phyloP scores from a whole-genome alignment of 129 eudicot genomes.

The Saussurea involucrata region DNA sequence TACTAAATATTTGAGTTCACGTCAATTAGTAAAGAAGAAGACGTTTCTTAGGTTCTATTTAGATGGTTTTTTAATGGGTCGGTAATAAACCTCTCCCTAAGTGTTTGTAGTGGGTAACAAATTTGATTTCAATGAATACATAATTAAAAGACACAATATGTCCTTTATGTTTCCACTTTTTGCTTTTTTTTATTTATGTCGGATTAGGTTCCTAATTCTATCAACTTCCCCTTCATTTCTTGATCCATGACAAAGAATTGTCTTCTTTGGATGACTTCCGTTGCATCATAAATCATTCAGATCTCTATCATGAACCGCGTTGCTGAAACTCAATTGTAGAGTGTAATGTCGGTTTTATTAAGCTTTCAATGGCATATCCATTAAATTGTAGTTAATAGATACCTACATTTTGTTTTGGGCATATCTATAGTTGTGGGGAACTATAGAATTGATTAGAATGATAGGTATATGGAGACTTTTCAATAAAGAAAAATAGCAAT shows the following conservation, averaged over 20 bases:
- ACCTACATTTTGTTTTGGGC: background rate
- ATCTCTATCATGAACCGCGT: background rate
- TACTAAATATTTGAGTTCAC: background rate
- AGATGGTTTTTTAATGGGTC: background rate
- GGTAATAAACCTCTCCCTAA: background rate
- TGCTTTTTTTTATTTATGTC: background rate
- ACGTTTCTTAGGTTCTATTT: background rate
- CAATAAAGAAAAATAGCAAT: background rate
- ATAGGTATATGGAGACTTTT: conserved; percentile 1
- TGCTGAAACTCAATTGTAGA: background rate
- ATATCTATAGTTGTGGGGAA: background rate
- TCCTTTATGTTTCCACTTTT: background rate
- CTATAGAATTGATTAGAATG: conserved; percentile 3
- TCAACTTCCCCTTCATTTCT: background rate
- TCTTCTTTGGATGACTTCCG: background rate
- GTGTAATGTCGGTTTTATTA: conserved; percentile 7
- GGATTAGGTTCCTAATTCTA: background rate
- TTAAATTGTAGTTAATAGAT: background rate
- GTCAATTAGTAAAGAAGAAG: background rate
- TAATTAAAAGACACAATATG: background rate
- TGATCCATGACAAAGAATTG: background rate
- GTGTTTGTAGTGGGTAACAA: background rate
- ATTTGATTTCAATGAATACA: background rate
- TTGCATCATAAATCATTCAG: background rate
- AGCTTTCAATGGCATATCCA: background rate